Evolutionary conservation across 2,329 filamentous ascomycete species (phyloP), one percentile per base, ranked within the genome.

Genomic region (Talaromyces verruculosus): DNA sequence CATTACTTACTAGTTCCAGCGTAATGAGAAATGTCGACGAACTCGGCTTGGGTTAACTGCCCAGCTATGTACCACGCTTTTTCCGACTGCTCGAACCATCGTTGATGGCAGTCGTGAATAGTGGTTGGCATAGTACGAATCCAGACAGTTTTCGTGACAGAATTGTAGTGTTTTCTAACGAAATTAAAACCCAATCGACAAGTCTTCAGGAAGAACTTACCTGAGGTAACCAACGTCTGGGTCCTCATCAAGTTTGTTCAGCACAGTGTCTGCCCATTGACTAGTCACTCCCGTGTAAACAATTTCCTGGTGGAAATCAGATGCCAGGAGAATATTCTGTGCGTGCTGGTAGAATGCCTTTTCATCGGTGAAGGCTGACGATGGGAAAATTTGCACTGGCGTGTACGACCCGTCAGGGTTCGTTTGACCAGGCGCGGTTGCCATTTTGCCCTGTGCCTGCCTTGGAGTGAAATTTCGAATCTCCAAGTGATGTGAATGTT

Each of bases 91-190:
- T 8, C 5, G 43, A 19, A 53, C 64, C 64, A 66, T 25, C 30
- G 19, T 57, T 66, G 58, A 43, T 64, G 60, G 35, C 64, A 63
- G 22, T 63, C 45, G 55, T 63, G 39, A 19, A 66, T 19, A n/a
- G 39, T 43, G 3, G 37, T 45, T 30, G 59, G 64, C 59, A 53
- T 66, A 15, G 63, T 49, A 28, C n/a, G 19, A 30, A 66, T 45
- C 19, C 59, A 49, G 35, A 45, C 37, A 35, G 49, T n/a, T 19
- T 53, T 49, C 25, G 28, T 43, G 30, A 28, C 30, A 10, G 64
- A 55, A 45, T 66, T 58, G 45, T 63, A 66, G 45, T 39, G 47
- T 66, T 66, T 66, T 37, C 64, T 66, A 25, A 15, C 13, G 25
- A 55, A 66, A 35, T 35, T 35, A 35, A 35, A 35, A 8, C 33